A percentile compares a stretch with the other conserved stretches of the same genome.
Conservation (phyloP, 2,329 filamentous ascomycete genomes). For the Fusarium hostae region DNA sequence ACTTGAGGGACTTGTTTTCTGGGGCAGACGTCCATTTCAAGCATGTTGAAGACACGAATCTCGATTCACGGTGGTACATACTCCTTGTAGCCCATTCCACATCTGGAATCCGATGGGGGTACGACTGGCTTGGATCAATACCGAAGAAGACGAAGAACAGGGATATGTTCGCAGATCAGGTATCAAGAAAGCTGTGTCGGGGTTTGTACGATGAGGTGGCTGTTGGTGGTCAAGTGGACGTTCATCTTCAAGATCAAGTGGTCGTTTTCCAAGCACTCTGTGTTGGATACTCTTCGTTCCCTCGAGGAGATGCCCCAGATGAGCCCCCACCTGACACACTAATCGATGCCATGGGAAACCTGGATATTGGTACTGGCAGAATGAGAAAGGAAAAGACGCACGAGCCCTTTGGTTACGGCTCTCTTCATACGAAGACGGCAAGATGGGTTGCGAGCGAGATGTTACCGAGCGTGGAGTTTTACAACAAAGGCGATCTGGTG, state of each 20-base stretch:
- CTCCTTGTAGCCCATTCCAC: conserved; percentile 66
- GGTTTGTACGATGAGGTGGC: conserved; percentile 59
- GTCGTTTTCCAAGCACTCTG: conserved; percentile 69
- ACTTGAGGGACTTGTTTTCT: conserved; percentile 57
- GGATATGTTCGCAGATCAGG: conserved; percentile 50
- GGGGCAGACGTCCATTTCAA: conserved; percentile 57
- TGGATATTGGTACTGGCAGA: conserved; percentile 43
- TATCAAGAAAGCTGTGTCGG: conserved; percentile 58
- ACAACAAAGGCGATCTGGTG: conserved; percentile 61
- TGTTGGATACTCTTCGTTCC: conserved; percentile 62
- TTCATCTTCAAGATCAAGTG: conserved; percentile 70
- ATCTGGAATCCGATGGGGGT: conserved; percentile 58
- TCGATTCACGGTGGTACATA: conserved; percentile 64
- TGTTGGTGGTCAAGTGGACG: conserved; percentile 61
- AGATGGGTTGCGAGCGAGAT: conserved; percentile 68
- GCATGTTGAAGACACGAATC: conserved; percentile 61
- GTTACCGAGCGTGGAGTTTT: conserved; percentile 61
- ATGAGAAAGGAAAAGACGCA: conserved; percentile 57
- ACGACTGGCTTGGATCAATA: conserved; percentile 56
- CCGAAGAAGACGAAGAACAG: conserved; percentile 54
- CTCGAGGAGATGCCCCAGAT: conserved; percentile 41
- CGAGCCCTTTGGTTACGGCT: conserved; percentile 67
- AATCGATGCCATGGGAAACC: conserved; percentile 45
- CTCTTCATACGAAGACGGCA: conserved; percentile 67
- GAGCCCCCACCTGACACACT: conserved; percentile 32